Evolutionary conservation across 2,329 filamentous ascomycete species (phyloP), one percentile per base, ranked within the genome.

Genomic region (Sporothrix schenckii): DNA sequence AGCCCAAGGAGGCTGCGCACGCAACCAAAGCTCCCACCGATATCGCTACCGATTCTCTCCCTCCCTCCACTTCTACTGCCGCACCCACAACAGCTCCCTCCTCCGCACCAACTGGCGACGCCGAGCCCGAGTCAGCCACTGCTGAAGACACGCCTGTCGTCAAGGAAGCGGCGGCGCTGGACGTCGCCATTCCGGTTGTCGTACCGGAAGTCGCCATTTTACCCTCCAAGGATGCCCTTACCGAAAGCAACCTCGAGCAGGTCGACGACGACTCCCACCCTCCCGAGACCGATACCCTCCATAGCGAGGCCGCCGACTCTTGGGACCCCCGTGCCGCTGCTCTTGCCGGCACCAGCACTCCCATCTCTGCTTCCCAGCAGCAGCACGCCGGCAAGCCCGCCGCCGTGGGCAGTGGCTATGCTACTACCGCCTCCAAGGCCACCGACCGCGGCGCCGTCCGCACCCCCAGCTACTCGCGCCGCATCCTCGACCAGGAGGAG

Each of bases 401-500:
- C 72, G 84, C 89, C 53, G 85, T 88, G 54, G 80, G 90, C 68
- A 91, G 91, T 77, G 92, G 92, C 69, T 96, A 88, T 79, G 92
- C 91, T 66, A 86, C 92, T n/a, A 91, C 90, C 66, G 92, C 93
- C 34, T 85, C 92, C 76, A 97, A 97, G 83, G 92, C 92, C 14
- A 91, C 87, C 71, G 82, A 89, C 77, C 79, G 87, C 72, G 83
- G 87, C 30, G 81, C 86, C 70, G 83, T 84, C 72, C 91, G 94
- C 72, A 89, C 89, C 69, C 88, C 92, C 24, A 94, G 90, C 81
- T 93, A 91, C 80, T 91, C 96, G 79, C 89, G 94, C 74, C 91
- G 93, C 76, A 87, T 97, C 69, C 85, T 97, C 77, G 94, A 98
- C 76, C 95, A 99, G 79, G 94, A 97, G 80, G 95, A 99, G 82